Base-by-base conservation (phyloP, 2,329 filamentous ascomycete species). In the Aureobasidium uvarum region DNA sequence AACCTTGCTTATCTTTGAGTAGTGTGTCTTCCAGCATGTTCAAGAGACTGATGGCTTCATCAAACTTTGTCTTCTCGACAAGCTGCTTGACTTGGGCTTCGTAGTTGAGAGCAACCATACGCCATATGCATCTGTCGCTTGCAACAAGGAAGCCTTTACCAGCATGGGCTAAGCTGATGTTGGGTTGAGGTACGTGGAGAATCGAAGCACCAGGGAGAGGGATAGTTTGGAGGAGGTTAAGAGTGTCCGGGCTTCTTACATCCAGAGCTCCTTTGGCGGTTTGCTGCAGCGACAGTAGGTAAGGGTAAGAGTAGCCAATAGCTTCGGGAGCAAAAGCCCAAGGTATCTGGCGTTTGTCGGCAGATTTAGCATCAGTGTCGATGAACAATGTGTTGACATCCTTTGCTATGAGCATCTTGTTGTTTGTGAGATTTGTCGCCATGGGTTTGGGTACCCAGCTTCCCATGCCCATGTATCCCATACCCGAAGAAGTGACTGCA, bases 331-430 rank as follows among this genome's bases (percentile, higher is more conserved):
- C 91, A 39, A 86, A 82, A 48, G 88, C 85, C 95, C 95, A 99
- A 1, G 92, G 92, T n/a, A 99, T 88, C 74, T 98, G 93, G 64
- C 89, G 84, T 76, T 91, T 91, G 51, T 93, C 89, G 39, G 96
- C 75, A 0, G 92, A 84, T 70, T 92, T 93, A 5, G 93, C 95
- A 36, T 92, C 84, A 13, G 89, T 85, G 66, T 95, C 89, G 69
- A 96, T 90, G 75, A 99, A 99, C 62, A 97, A 80, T 1, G 93
- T 96, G 75, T 97, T 96, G 72, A 97, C 92, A 71, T 99, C 95
- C 76, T 96, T 96, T n/a, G 94, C 92, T n/a, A 99, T 83, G 66
- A 99, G 79, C 74, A 98, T 86, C 77, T 97, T 86, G 5, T 91
- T 90, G 69, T 96, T 90, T 2, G 86, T 85, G 14, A 99, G 82